Base-by-base conservation (phyloP, 768 basidiomycete genomes). In the Epithele typhae region DNA sequence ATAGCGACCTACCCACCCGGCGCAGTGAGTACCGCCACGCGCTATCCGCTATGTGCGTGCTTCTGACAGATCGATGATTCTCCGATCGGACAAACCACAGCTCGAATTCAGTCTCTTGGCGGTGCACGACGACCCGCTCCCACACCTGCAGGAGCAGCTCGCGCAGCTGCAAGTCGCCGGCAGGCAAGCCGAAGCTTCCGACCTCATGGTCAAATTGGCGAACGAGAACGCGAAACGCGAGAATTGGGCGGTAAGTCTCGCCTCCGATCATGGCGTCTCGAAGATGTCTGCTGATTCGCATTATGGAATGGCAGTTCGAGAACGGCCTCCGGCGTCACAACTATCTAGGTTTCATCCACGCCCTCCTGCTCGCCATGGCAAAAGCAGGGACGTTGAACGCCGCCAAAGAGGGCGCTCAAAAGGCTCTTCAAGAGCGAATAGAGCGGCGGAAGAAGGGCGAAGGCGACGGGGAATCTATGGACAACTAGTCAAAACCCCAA, bases 81-180 rank as follows among this genome's bases (percentile, higher is more conserved):
- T 32, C 9, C 30, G 9, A 32, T 32, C 30, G n/a, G n/a, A n/a
- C n/a, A n/a, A n/a, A 9, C 25, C 32, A 30, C 19, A 94, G 92
- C 74, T 95, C 43, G 90, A 94, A 62, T 97, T 97, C 72, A 93
- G 87, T 64, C 78, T 97, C 27, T 79, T 96, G 27, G 92, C 90
- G 5, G 70, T 99, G 36, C 84, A 86, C 45, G 82, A 87, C 35
- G 87, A 92, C 61, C 87, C 90, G 24, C 56, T 96, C 21, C 87
- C 87, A 11, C 58, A 64, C 5, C 74, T 97, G 19, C 76, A 81
- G 61, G 60, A 71, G 19, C 79, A 83, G 40, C 64, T 92, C 64
- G 51, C 66, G 67, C 42, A 81, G 76, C 60, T 62, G 58, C 50
- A 63, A 67, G 49, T 46, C 66, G 74, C 49, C 55, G 74, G 56